Percentiles rank a stretch among this genome's conserved stretches.
phyloP scores from a whole-genome alignment of 2,329 filamentous ascomycete genomes.

The Chaetomium sp. region DNA sequence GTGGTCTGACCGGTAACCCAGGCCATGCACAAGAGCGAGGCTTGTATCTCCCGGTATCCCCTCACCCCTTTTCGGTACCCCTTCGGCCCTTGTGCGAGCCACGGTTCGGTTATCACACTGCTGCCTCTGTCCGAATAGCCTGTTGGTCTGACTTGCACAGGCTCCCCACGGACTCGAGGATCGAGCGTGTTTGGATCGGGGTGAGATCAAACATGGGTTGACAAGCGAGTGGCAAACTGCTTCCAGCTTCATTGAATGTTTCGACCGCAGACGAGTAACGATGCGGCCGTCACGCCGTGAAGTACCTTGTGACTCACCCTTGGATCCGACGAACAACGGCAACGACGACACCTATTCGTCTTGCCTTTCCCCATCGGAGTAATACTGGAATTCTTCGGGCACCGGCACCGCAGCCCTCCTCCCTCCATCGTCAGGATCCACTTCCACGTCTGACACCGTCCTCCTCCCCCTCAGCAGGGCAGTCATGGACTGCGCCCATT shows the following conservation, averaged over 20 bases:
- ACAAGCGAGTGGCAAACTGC: background rate
- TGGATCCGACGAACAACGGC: background rate
- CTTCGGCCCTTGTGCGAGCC: too few relatives aligned
- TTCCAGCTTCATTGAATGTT: background rate
- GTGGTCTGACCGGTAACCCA: background rate
- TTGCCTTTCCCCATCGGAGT: slow-evolving; percentile 35
- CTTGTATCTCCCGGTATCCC: background rate
- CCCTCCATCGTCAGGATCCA: slow-evolving; percentile 35
- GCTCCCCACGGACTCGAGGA: background rate
- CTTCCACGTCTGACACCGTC: slow-evolving; percentile 21
- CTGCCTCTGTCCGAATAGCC: background rate
- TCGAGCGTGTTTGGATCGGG: background rate
- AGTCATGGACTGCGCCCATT: slow-evolving; percentile 71
- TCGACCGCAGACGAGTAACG: background rate
- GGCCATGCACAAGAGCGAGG: background rate
- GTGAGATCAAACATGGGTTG: background rate
- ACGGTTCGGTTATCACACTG: too few relatives aligned
- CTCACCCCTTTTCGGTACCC: background rate
- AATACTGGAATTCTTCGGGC: slow-evolving; percentile 39
- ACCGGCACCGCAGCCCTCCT: slow-evolving; percentile 32
- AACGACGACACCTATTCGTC: slow-evolving; percentile 19
- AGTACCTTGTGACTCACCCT: background rate
- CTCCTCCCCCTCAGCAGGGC: slow-evolving; percentile 39
- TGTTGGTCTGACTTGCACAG: background rate
- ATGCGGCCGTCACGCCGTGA: background rate